Percentiles rank a stretch among this genome's conserved stretches.
These are phyloP conservation scores for Claviceps quebecensis DNA, from an alignment of 2,329 filamentous ascomycete species.

Conservation along the genomic window DNA sequence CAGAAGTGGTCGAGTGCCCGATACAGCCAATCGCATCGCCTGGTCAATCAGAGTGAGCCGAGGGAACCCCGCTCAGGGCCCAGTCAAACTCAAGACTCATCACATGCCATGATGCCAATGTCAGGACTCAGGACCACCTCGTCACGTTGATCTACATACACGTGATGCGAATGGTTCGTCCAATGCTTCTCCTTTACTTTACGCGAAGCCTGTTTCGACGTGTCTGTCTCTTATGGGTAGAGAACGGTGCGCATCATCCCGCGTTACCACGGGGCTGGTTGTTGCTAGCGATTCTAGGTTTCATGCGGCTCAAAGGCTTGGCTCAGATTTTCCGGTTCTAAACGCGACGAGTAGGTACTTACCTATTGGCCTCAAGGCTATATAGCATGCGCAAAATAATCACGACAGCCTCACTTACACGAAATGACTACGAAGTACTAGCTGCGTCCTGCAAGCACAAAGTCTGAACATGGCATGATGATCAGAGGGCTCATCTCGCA, in stretches of 20 bases:
- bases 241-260: neutral
- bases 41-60: neutral
- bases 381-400: neutral
- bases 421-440: no score
- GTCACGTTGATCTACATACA: no score
- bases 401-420: neutral
- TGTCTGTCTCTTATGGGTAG: neutral
- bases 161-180: neutral
- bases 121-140: neutral
- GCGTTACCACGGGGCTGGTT: neutral
- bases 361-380: neutral
- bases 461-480: no score
- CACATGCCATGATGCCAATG: neutral
- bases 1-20: neutral
- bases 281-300: neutral
- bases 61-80: neutral
- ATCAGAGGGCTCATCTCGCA: no score
- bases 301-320: neutral
- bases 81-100: neutral
- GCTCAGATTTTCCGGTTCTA: neutral
- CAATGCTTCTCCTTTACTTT: neutral
- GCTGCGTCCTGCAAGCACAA: no score
- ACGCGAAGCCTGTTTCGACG: neutral
- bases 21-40: neutral
- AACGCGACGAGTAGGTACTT: neutral